phyloP scores from a whole-genome alignment of 305 asterid genomes.

The Ajuga reptans region DNA sequence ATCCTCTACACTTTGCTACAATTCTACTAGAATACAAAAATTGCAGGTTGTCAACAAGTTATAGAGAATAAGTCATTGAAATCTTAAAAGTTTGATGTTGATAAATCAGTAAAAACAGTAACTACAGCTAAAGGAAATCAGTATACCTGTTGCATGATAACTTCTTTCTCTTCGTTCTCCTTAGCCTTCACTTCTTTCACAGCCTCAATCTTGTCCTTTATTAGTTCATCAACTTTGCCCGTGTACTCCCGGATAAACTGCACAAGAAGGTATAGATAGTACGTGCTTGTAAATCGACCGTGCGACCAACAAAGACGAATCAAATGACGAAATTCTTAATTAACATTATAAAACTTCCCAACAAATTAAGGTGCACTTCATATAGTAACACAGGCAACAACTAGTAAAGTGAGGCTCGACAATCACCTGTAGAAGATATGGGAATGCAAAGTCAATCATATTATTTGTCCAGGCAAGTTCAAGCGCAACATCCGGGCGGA shows the following conservation, averaged over 20 bases:
- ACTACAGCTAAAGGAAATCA: background rate
- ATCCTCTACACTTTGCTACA: background rate
- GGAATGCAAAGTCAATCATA: slow-evolving; percentile 96
- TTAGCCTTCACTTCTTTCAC: slow-evolving; percentile 70
- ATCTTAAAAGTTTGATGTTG: background rate
- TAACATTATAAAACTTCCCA: background rate
- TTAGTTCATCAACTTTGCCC: slow-evolving; percentile 89
- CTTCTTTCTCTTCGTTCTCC: slow-evolving; percentile 80
- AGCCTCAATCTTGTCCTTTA: slow-evolving; percentile 83
- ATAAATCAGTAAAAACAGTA: background rate
- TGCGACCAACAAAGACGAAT: background rate
- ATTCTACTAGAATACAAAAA: background rate
- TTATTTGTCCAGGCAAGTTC: slow-evolving; percentile 98
- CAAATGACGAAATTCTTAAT: background rate
- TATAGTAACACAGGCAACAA: background rate
- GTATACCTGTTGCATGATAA: slow-evolving; percentile 76
- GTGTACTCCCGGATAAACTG: slow-evolving; percentile 96
- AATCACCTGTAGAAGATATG: slow-evolving; percentile 85
- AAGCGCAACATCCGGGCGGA: slow-evolving; percentile 88
- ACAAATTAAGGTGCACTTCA: background rate
- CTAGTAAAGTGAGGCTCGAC: slow-evolving; percentile 11
- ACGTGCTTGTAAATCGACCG: background rate
- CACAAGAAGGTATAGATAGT: slow-evolving; percentile 10
- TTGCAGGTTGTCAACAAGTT: background rate
- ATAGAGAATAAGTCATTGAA: background rate